Evolutionary conservation across 2,329 filamentous ascomycete species (phyloP), one percentile per base, ranked within the genome.

Genomic region (Venturia asperata): DNA sequence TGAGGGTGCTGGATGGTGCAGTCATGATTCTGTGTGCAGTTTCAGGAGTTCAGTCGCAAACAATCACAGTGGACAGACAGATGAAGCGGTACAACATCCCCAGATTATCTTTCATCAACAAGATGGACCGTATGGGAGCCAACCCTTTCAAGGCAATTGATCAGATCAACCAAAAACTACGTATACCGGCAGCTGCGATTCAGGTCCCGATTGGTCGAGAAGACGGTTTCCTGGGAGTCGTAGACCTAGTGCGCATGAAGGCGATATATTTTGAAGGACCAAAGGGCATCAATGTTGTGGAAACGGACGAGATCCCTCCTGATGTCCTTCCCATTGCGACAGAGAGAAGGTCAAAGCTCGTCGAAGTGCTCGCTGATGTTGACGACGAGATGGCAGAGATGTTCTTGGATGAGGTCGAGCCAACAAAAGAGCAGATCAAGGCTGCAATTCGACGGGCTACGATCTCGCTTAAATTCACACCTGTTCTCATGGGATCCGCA

Each of bases 1-100:
- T 99, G 75, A 86, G 94, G 76, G 94, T 99, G 67, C 83, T 99
- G 52, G 94, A 99, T 74, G 94, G 94, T 69, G 94, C 94, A 65
- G 92, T 97, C 75, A 96, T 99, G 92, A 96, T 99, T 77, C 83
- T 99, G 65, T 99, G 94, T 75, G 94, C 94, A 68, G 94, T 97
- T 67, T 96, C 91, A 72, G 94, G 94, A 74, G 94, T 99, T 42
- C 94, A 99, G 79, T 93, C 89, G 74, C 94, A 99, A 79, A 99
- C 94, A 24, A 97, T 97, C 71, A 99, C 94, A 1, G 94, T 99
- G 69, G 92, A 99, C 77, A 86, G 94, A 71, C 94, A 99, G 81
- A 99, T 99, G 94, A 91, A 92, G 81, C 87, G 94, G 70, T 99
- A 99, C 82, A 93, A 97, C 74, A 88, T 99, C 68, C 94, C 94